A percentile compares a stretch with the other conserved stretches of the same genome.
Conservation (phyloP, 2,329 filamentous ascomycete genomes). For the Ascochyta lentis region DNA sequence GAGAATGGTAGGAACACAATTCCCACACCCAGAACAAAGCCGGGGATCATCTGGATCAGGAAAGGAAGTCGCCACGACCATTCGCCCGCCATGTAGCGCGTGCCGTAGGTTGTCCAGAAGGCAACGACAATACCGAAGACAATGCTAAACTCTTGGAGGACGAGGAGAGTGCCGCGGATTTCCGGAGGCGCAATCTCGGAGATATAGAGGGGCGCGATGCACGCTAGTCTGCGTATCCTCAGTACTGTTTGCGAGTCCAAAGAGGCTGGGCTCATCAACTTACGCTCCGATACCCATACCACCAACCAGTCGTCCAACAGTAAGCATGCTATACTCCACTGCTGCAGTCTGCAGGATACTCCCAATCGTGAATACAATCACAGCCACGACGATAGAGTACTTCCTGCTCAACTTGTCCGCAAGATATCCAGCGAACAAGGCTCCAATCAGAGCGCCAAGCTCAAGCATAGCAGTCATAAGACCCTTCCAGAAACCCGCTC, state of each 20-base stretch:
- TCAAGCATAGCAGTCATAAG: constrained; percentile 63
- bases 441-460: constrained; percentile 56
- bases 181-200: constrained; percentile 60
- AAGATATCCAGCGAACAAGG: constrained; percentile 52
- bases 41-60: constrained; percentile 54
- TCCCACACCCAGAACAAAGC: constrained; percentile 48
- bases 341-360: constrained; percentile 60
- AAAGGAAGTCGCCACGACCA: constrained; percentile 58
- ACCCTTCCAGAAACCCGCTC: constrained; percentile 55
- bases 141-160: constrained; percentile 57
- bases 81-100: constrained; percentile 51
- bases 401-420: constrained; percentile 61
- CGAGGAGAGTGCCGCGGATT: constrained; percentile 58
- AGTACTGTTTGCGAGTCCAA: not conserved
- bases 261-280: constrained; percentile 7
- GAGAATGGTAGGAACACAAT: constrained; percentile 62
- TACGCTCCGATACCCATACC: constrained; percentile 61
- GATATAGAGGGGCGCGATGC: constrained; percentile 61
- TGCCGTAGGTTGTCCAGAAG: constrained; percentile 64
- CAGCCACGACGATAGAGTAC: constrained; percentile 60
- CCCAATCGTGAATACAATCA: constrained; percentile 59
- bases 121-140: constrained; percentile 58
- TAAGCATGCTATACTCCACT: constrained; percentile 59
- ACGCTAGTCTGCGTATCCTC: constrained; percentile 32
- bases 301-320: constrained; percentile 58